A percentile compares a stretch with the other conserved stretches of the same genome.
Evolutionary conservation across 2,329 filamentous ascomycete species (phyloP).

Genomic region (Claviceps sp.): DNA sequence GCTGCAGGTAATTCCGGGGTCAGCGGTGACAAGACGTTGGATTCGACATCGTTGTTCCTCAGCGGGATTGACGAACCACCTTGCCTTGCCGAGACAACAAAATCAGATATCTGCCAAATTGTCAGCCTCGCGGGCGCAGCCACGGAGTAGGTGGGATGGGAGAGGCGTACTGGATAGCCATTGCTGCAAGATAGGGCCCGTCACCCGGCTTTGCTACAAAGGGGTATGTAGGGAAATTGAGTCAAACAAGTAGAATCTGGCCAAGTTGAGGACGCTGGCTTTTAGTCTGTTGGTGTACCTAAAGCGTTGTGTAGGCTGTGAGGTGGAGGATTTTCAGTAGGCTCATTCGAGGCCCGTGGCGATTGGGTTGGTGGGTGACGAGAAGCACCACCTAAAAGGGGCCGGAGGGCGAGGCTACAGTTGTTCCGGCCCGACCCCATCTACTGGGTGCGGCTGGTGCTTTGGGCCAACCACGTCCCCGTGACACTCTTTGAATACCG

Average conservation of each 20-base stretch:
- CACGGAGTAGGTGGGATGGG: background rate
- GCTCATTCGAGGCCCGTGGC: background rate
- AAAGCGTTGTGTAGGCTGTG: background rate
- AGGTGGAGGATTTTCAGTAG: constrained; percentile 2
- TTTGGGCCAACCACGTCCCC: no score
- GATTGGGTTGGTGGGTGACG: background rate
- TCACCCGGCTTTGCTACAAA: constrained; percentile 9
- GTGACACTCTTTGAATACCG: no score
- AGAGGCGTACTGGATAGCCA: constrained; percentile 31
- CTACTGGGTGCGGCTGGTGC: no score
- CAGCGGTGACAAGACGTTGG: constrained; percentile 1
- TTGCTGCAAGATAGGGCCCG: constrained; percentile 15
- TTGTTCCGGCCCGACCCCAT: no score
- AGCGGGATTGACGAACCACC: constrained; percentile 58
- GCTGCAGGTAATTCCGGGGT: constrained; percentile 37
- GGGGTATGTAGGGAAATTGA: background rate
- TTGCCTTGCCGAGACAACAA: constrained; percentile 96
- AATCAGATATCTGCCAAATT: constrained; percentile 68
- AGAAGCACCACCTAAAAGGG: background rate
- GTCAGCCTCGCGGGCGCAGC: constrained; percentile 10
- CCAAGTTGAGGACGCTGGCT: background rate
- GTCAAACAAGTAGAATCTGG: background rate
- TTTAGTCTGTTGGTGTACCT: background rate
- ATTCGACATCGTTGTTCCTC: background rate
- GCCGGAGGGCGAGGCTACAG: background rate